phyloP scores from a whole-genome alignment of 805 yeast genomes.

The Candida maesae region DNA sequence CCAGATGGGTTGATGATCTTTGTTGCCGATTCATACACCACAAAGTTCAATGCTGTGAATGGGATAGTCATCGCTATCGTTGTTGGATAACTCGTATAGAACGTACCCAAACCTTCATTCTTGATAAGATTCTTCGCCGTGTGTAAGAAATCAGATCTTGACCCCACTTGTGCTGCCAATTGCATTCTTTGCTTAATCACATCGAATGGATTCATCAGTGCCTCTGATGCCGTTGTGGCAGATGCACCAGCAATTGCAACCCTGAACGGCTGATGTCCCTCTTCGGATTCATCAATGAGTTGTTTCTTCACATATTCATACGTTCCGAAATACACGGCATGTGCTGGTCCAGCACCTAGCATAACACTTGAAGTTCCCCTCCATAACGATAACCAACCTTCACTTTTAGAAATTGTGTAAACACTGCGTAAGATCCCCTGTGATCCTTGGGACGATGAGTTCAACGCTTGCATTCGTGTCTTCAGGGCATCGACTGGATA shows the following conservation, averaged over 20 bases:
- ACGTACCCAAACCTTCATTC: constrained; percentile 69
- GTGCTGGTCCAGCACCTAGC: constrained; percentile 98
- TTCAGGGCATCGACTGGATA: constrained; percentile 93
- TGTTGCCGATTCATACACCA: constrained; percentile 80
- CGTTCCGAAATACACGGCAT: constrained; percentile 93
- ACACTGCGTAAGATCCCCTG: constrained; percentile 49
- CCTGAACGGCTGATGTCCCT: constrained; percentile 67
- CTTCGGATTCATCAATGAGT: constrained; percentile 30
- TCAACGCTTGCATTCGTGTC: constrained; percentile 76
- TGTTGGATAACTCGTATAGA: constrained; percentile 93
- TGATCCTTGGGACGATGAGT: constrained; percentile 11
- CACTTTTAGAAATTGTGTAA: constrained; percentile 69
- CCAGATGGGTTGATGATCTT: constrained; percentile 73
- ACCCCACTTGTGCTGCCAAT: constrained; percentile 24
- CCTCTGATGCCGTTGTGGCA: constrained; percentile 88
- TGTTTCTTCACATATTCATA: constrained; percentile 64
- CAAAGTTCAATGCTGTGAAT: constrained; percentile 90
- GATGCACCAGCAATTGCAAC: constrained; percentile 90
- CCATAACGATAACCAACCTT: constrained; percentile 89
- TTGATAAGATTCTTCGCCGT: constrained; percentile 20
- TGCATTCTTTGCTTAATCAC: constrained; percentile 96
- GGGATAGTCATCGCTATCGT: constrained; percentile 90
- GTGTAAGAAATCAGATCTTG: constrained; percentile 7
- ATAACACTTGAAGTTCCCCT: constrained; percentile 90
- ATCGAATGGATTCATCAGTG: constrained; percentile 96